Evolutionary conservation across 2,329 filamentous ascomycete species (phyloP), one percentile per base, ranked within the genome.

Genomic region (Capronia epimyces): DNA sequence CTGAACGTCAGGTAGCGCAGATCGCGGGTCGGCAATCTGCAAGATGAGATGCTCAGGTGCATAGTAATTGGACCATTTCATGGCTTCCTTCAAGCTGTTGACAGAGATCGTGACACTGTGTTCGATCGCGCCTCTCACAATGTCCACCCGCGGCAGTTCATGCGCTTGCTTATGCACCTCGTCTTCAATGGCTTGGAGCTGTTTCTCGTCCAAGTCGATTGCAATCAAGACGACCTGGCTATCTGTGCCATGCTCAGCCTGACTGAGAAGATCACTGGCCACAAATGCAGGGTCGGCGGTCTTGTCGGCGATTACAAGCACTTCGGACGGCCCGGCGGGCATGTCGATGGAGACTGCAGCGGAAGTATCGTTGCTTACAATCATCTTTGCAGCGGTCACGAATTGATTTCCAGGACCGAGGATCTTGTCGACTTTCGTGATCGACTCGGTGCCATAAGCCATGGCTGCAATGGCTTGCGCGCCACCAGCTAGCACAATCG

Each of bases 381-480:
- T 79, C 93, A 98, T 98, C 80, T 98, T 98, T 46, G 88, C 93
- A 0, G 93, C 93, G 0, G 93, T 98, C 34, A 98, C 93, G 66
- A 97, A 98, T 69, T 97, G 93, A 71, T 98, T 98, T 29, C 93
- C 93, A 2, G 93, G 93, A 0, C 93, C 93, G 10, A 97, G 81
- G 62, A 98, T 96, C 80, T 98, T 98, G 77, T 98, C 93, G 6
- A 98, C 93, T 75, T 98, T 98, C 69, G 77, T 87, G 44, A 98
- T 82, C 62, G 84, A 91, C 70, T 96, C 86, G 0, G 93, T 98
- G 42, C 93, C 93, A 71, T 98, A 98, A 1, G 93, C 93, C 84
- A 98, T 86, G 42, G 93, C 93, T 16, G 91, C 93, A 31, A 98
- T 84, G 37, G 93, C 93, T 72, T 98, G 93, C 0, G 91, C 93